phyloP scores from a whole-genome alignment of 305 asterid genomes.

The Fraxinus ornus region DNA sequence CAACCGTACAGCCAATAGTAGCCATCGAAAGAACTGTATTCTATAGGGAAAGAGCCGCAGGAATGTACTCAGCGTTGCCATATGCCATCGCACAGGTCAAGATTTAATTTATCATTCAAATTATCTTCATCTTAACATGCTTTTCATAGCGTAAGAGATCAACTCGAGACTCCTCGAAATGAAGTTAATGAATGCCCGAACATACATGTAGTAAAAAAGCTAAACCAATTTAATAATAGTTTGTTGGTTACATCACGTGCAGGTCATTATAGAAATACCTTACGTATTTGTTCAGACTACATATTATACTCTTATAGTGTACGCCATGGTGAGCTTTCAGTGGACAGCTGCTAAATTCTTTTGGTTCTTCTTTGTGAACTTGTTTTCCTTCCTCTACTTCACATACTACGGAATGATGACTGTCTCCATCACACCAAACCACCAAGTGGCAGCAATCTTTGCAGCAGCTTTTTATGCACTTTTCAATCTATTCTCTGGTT shows the following conservation, averaged over 20 bases:
- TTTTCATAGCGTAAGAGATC: background rate
- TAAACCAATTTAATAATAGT: background rate
- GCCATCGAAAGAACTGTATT: slow-evolving; percentile 61
- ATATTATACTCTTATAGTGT: slow-evolving; percentile 56
- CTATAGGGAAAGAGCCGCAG: slow-evolving; percentile 68
- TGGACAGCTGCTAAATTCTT: slow-evolving; percentile 67
- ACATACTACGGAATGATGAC: slow-evolving; percentile 85
- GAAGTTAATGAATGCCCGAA: background rate
- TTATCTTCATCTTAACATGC: background rate
- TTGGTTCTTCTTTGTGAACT: slow-evolving; percentile 68
- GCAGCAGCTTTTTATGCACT: slow-evolving; percentile 66
- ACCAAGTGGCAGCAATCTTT: slow-evolving; percentile 59
- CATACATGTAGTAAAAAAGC: background rate
- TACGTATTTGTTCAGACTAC: slow-evolving; percentile 55
- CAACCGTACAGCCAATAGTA: slow-evolving; percentile 60
- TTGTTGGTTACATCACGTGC: slow-evolving; percentile 10
- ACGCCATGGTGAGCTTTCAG: slow-evolving; percentile 65
- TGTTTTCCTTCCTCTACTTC: slow-evolving; percentile 69
- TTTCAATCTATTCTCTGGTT: slow-evolving; percentile 76
- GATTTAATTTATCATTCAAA: background rate
- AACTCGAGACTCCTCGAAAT: background rate
- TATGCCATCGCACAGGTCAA: slow-evolving; percentile 71
- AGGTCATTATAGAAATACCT: slow-evolving; percentile 66
- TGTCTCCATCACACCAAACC: slow-evolving; percentile 71
- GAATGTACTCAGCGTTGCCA: slow-evolving; percentile 67